Evolutionary conservation across 495 filamentous ascomycete species (phyloP).

Genomic region (Aspergillus ellipticus): DNA sequence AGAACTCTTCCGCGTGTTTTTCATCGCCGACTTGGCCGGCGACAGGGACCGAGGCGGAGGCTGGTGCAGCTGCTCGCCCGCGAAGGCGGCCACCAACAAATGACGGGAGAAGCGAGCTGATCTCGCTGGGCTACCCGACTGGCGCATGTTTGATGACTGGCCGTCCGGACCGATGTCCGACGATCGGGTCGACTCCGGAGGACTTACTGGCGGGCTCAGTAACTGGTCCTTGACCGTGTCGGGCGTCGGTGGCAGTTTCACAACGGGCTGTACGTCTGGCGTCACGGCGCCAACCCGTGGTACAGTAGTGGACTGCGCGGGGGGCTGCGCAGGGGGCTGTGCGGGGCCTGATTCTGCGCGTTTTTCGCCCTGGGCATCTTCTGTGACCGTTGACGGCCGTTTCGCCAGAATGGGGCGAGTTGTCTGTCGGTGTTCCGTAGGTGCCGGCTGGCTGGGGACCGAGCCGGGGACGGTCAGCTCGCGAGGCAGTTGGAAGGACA

Average conservation of each 20-base stretch:
- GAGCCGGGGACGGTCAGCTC: neutral
- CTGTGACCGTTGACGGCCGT: slow-evolving; percentile 60
- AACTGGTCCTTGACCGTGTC: slow-evolving; percentile 7
- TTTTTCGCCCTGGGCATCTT: slow-evolving; percentile 54
- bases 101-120: slow-evolving; percentile 70
- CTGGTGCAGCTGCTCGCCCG: slow-evolving; percentile 56
- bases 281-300: slow-evolving; percentile 4
- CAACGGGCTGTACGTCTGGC: slow-evolving; percentile 11
- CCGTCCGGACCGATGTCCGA: slow-evolving; percentile 5
- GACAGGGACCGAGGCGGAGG: slow-evolving; percentile 79
- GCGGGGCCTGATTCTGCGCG: slow-evolving; percentile 25
- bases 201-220: slow-evolving; percentile 13
- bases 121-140: slow-evolving; percentile 60
- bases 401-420: slow-evolving; percentile 35
- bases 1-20: slow-evolving; percentile 55
- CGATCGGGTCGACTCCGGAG: slow-evolving; percentile 13
- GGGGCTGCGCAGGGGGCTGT: too few species aligned
- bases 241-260: slow-evolving; percentile 13
- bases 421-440: slow-evolving; percentile 5
- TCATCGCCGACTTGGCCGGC: slow-evolving; percentile 83
- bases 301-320: slow-evolving; percentile 7
- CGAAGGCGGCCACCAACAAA: slow-evolving; percentile 44
- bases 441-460: slow-evolving; percentile 4
- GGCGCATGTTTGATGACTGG: slow-evolving; percentile 18
- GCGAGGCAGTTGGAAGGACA: slow-evolving; percentile 1